Evolutionary conservation across 1,284 basidiomycete species (phyloP), one percentile per base, ranked within the genome.

Genomic region (Anthracocystis setariae): DNA sequence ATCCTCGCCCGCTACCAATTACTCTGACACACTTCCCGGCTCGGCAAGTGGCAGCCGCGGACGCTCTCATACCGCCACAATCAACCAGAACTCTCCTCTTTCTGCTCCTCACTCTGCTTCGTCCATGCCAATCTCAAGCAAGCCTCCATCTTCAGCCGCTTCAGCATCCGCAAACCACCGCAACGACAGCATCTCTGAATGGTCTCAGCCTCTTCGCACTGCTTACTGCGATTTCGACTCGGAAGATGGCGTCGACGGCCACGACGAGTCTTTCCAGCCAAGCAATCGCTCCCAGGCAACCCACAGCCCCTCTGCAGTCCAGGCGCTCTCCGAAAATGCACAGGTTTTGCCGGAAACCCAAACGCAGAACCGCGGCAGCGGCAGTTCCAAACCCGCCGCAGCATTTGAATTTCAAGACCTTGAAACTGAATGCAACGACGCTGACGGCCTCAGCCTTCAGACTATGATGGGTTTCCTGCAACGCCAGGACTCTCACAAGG

Each of bases 401-500:
- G 64, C 64, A 17, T 66, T 66, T 48, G 64, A 66, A 37, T 66
- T 60, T 25, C 56, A 45, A 12, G 53, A 67, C 21, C 46, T 67
- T 23, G 64, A 61, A 29, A 46, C 45, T 8, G 46, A 45, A 12
- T 52, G 58, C 1, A 29, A 42, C 21, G 24, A 42, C 21, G 33
- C 29, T 46, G 65, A 62, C 18, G 59, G 65, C 8, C 55, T 68
- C 15, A 58, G 65, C 27, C 35, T 68, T n/a, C 49, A 57, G 48
- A 68, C 65, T 8, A 62, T 68, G 52, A 63, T 63, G 60, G 66
- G 66, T 18, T 64, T 69, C 48, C 52, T 69, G n/a, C 60, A 60
- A n/a, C 56, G 60, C 37, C 44, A 59, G 2, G 18, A 60, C 8
- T 55, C 66, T 38, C 46, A 37, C 8, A 52, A 52, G 23, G 23